These are phyloP conservation scores for Pulveroboletus frians DNA, from an alignment of 768 basidiomycete species.

Conservation along the genomic window DNA sequence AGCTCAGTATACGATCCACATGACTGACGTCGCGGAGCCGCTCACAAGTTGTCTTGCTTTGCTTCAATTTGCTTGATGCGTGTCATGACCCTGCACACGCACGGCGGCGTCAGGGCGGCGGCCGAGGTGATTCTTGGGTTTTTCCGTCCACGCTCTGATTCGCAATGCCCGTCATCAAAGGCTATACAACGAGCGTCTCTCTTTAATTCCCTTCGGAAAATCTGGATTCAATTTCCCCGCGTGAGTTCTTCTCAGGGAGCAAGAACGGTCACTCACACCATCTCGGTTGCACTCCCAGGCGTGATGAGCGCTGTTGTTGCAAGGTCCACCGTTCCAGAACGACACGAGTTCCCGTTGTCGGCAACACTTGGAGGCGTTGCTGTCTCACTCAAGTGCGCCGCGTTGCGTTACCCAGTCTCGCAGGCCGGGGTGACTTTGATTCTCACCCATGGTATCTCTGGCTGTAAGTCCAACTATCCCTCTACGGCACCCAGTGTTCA, in stretches of 20 bases:
- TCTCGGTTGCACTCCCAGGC: background rate
- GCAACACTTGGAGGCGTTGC: constrained; percentile 15
- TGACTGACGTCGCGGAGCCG: no score
- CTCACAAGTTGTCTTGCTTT: no score
- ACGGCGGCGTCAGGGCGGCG: no score
- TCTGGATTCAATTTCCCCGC: background rate
- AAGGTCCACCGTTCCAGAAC: constrained; percentile 10
- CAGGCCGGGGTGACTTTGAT: constrained; percentile 22
- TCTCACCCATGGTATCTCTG: constrained; percentile 25
- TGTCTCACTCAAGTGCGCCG: constrained; percentile 18
- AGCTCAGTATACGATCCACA: no score
- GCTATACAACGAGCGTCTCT: background rate
- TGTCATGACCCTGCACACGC: no score
- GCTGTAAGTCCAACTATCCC: constrained; percentile 16
- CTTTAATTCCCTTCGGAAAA: no score
- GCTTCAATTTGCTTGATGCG: no score
- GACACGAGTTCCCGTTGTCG: constrained; percentile 13
- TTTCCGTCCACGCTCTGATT: background rate
- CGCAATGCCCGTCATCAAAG: background rate
- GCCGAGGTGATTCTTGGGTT: background rate
- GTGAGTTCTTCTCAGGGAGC: background rate
- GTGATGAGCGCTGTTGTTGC: constrained; percentile 1
- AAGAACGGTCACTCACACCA: background rate
- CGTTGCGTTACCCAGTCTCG: constrained; percentile 25
- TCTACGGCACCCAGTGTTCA: background rate